phyloP scores from a whole-genome alignment of 257 asterid genomes.

The Mitragyna speciosa region DNA sequence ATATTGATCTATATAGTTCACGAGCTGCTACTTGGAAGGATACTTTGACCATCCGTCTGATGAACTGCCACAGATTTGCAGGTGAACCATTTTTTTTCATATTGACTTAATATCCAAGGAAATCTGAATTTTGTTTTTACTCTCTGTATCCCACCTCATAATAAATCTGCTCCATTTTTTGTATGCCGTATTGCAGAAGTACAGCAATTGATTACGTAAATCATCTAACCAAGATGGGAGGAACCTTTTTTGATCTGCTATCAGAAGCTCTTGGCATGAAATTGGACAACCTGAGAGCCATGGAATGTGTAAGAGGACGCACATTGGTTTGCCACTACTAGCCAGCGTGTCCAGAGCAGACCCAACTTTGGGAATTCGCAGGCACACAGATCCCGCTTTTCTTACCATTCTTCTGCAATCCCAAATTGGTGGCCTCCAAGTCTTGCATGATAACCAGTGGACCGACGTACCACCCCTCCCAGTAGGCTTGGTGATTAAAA shows the following conservation, averaged over 20 bases:
- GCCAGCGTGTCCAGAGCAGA: constrained; percentile 69
- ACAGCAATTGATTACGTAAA: constrained; percentile 40
- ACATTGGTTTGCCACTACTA: constrained; percentile 55
- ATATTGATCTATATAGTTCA: constrained; percentile 48
- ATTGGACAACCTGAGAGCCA: constrained; percentile 29
- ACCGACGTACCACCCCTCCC: constrained; percentile 44
- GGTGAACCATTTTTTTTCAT: constrained; percentile 38
- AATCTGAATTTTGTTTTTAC: background rate
- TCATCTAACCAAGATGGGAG: constrained; percentile 40
- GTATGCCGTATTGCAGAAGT: constrained; percentile 33
- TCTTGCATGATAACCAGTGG: constrained; percentile 49
- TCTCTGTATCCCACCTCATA: background rate
- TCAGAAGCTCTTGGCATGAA: constrained; percentile 79
- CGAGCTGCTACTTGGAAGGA: constrained; percentile 70
- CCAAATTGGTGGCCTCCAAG: constrained; percentile 68
- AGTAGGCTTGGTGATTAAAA: constrained; percentile 56
- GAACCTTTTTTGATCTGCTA: constrained; percentile 43
- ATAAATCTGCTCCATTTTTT: background rate
- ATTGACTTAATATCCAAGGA: too few species aligned
- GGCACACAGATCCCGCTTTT: constrained; percentile 63
- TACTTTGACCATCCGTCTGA: constrained; percentile 43
- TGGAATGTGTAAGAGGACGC: constrained; percentile 45
- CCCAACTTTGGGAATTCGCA: constrained; percentile 56
- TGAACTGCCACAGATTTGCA: constrained; percentile 61
- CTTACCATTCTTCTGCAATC: constrained; percentile 64